These are phyloP conservation scores for Citrus trifoliata DNA, from an alignment of 345 rosid species.

Conservation along the genomic window DNA sequence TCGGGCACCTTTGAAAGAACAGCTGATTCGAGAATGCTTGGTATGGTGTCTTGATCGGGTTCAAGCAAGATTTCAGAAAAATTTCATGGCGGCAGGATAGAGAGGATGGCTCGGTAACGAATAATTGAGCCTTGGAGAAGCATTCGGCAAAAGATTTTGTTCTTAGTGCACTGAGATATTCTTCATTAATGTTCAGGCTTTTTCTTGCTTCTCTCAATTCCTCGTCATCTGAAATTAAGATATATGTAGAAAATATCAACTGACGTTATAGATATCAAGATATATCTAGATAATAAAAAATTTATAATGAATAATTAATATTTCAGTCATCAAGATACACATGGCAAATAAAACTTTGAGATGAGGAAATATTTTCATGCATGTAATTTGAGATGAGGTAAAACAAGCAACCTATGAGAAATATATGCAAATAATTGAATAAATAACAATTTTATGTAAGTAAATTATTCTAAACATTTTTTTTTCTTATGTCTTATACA, in stretches of 20 bases:
- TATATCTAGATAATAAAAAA: too few species aligned
- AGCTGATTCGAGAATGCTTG: conserved; percentile 29
- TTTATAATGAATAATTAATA: too few species aligned
- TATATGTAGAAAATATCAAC: not conserved
- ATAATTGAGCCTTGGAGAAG: conserved; percentile 35
- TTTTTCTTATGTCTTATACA: too few species aligned
- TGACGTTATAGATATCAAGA: not conserved
- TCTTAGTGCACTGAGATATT: conserved; percentile 38
- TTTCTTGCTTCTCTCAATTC: conserved; percentile 14
- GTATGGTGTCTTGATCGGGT: conserved; percentile 35
- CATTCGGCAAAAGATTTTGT: conserved; percentile 40
- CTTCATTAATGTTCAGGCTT: conserved; percentile 40
- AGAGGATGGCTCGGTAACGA: conserved; percentile 24
- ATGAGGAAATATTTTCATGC: not conserved
- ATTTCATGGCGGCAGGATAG: conserved; percentile 15
- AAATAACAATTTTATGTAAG: too few species aligned
- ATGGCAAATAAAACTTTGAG: not conserved
- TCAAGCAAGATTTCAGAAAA: conserved; percentile 35
- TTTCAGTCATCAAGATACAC: too few species aligned
- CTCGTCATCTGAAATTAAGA: conserved; percentile 24
- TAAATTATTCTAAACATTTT: too few species aligned
- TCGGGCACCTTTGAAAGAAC: conserved; percentile 26
- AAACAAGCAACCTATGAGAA: not conserved
- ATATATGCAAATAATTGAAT: too few species aligned
- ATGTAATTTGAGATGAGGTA: too few species aligned